Evolutionary conservation across 257 asterid genomes (phyloP).

Genomic region (Vinca minor): DNA sequence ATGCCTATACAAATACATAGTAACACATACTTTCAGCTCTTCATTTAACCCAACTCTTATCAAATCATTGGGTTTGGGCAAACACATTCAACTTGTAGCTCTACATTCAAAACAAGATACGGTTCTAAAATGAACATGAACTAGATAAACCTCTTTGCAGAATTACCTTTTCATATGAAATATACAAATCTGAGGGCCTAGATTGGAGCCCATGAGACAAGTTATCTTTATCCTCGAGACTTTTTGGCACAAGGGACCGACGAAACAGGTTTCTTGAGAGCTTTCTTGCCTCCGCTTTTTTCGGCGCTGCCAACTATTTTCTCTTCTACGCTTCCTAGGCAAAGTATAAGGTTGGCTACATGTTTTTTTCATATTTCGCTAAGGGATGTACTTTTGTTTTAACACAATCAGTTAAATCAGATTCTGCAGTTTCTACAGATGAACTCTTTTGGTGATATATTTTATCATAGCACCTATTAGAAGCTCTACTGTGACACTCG

Average conservation of each 20-base stretch:
- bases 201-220: conserved; percentile 1
- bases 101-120: not conserved
- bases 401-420: conserved; percentile 32
- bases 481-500: conserved; percentile 41
- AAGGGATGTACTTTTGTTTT: conserved; percentile 21
- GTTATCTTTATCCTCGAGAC: conserved; percentile 8
- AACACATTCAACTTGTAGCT: not conserved
- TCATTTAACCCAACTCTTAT: no score
- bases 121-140: not conserved
- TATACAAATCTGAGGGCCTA: conserved; percentile 1
- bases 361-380: conserved; percentile 21
- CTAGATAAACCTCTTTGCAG: not conserved
- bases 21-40: no score
- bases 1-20: no score
- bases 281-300: conserved; percentile 42
- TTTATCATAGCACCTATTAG: conserved; percentile 18
- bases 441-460: conserved; percentile 11
- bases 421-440: conserved; percentile 19
- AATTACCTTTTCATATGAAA: conserved; percentile 17
- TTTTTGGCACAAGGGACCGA: conserved; percentile 26
- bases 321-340: conserved; percentile 46
- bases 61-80: not conserved
- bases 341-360: conserved; percentile 19
- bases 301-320: conserved; percentile 51
- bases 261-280: conserved; percentile 25